phyloP scores from a whole-genome alignment of 768 basidiomycete genomes.

The Leucosporidium yakuticum region DNA sequence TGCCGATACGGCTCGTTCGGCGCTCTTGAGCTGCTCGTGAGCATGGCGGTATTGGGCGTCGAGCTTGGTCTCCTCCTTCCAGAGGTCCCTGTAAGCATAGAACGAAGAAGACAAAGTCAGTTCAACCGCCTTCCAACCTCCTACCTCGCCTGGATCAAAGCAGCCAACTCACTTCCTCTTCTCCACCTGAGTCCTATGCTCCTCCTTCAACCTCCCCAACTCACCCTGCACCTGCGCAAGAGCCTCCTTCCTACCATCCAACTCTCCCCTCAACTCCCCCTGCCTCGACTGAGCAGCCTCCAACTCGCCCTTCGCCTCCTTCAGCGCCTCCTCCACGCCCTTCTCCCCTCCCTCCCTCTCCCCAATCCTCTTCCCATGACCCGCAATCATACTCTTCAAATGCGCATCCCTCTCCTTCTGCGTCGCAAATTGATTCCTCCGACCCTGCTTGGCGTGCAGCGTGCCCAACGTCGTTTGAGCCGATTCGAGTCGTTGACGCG shows the following conservation, averaged over 20 bases:
- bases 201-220: slow-evolving; percentile 57
- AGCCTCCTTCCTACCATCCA: slow-evolving; percentile 59
- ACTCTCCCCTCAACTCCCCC: slow-evolving; percentile 50
- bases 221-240: slow-evolving; percentile 53
- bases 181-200: slow-evolving; percentile 65
- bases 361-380: slow-evolving; percentile 51
- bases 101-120: background rate
- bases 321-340: slow-evolving; percentile 47
- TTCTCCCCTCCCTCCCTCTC: slow-evolving; percentile 53
- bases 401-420: slow-evolving; percentile 76
- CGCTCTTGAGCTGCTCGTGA: slow-evolving; percentile 67
- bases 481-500: slow-evolving; percentile 63
- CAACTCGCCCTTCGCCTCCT: slow-evolving; percentile 40
- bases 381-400: slow-evolving; percentile 66
- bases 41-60: slow-evolving; percentile 70
- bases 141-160: background rate
- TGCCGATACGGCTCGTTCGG: slow-evolving; percentile 69
- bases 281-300: slow-evolving; percentile 52
- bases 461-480: slow-evolving; percentile 64
- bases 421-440: slow-evolving; percentile 74
- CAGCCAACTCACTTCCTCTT: slow-evolving; percentile 57
- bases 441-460: slow-evolving; percentile 84
- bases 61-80: slow-evolving; percentile 90
- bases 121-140: background rate
- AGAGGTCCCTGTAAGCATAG: slow-evolving; percentile 54